phyloP scores from a whole-genome alignment of 495 filamentous ascomycete genomes.

The Glutinoglossum americanum region DNA sequence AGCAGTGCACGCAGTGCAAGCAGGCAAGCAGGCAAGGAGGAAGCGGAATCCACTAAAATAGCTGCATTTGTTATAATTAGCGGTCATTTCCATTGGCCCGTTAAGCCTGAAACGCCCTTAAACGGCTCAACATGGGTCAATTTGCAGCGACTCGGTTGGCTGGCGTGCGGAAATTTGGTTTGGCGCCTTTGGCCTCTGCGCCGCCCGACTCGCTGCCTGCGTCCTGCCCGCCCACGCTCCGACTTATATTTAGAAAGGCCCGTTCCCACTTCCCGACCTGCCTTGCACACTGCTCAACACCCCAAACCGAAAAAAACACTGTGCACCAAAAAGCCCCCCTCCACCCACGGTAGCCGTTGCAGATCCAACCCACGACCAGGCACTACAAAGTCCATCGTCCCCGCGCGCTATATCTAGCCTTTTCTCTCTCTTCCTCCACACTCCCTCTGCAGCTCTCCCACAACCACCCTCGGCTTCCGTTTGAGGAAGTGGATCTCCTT shows the following conservation, averaged over 20 bases:
- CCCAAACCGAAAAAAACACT: neutral
- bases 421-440: neutral
- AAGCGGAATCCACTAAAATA: neutral
- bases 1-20: too few relatives aligned
- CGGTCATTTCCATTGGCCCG: neutral
- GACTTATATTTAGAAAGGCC: slow-evolving; percentile 2
- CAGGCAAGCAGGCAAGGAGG: too few relatives aligned
- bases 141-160: neutral
- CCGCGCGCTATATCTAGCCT: neutral
- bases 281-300: neutral
- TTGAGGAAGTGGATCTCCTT: neutral
- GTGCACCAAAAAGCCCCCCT: too few relatives aligned
- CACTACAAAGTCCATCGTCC: neutral
- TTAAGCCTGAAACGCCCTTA: neutral
- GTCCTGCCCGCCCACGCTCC: neutral
- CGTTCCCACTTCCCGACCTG: neutral
- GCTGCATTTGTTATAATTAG: neutral
- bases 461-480: neutral
- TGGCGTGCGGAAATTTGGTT: neutral
- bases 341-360: too few relatives aligned
- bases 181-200: neutral
- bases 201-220: neutral
- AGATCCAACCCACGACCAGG: too few relatives aligned
- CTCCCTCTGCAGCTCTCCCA: neutral
- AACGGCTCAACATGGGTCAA: neutral